Evolutionary conservation across 2,329 filamentous ascomycete species (phyloP).

Genomic region (Blumeria graminis): DNA sequence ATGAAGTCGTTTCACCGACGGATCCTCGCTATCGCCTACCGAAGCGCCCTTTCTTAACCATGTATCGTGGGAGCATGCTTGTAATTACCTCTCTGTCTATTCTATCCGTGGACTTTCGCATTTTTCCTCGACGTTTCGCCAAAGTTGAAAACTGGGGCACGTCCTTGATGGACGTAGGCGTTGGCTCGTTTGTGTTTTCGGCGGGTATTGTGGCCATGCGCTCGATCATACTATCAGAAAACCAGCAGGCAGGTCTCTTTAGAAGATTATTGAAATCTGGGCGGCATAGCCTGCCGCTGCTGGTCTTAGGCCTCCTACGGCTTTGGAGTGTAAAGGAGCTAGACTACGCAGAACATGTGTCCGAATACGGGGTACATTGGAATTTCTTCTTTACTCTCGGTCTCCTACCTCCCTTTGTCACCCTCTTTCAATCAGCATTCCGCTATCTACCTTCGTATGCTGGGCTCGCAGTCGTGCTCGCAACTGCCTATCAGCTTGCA

Average conservation of each 20-base stretch:
- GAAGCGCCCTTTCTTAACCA: slow-evolving; percentile 76
- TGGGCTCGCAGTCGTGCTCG: slow-evolving; percentile 44
- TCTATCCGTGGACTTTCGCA: slow-evolving; percentile 81
- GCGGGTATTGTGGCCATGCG: slow-evolving; percentile 76
- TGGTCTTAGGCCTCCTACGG: slow-evolving; percentile 57
- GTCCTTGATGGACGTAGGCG: slow-evolving; percentile 94
- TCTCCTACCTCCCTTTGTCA: slow-evolving; percentile 69
- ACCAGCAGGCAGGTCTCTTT: slow-evolving; percentile 23
- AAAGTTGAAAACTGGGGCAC: slow-evolving; percentile 99
- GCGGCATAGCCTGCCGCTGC: slow-evolving; percentile 61
- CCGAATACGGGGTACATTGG: slow-evolving; percentile 96
- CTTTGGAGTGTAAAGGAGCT: slow-evolving; percentile 78
- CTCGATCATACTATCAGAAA: slow-evolving; percentile 45
- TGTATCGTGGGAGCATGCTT: slow-evolving; percentile 80
- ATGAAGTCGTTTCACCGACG: neutral
- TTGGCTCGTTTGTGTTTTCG: slow-evolving; percentile 93
- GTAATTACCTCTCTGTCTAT: slow-evolving; percentile 75
- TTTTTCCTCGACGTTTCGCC: slow-evolving; percentile 84
- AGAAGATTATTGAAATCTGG: slow-evolving; percentile 40
- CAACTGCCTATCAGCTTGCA: slow-evolving; percentile 44
- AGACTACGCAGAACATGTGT: slow-evolving; percentile 91
- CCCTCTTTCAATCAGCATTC: slow-evolving; percentile 52
- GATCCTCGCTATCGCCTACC: slow-evolving; percentile 33
- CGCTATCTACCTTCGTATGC: slow-evolving; percentile 53
- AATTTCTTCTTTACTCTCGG: slow-evolving; percentile 98